Percentiles rank a stretch among this genome's conserved stretches.
Conservation (phyloP, 768 basidiomycete genomes). For the Coprinopsis sp. region DNA sequence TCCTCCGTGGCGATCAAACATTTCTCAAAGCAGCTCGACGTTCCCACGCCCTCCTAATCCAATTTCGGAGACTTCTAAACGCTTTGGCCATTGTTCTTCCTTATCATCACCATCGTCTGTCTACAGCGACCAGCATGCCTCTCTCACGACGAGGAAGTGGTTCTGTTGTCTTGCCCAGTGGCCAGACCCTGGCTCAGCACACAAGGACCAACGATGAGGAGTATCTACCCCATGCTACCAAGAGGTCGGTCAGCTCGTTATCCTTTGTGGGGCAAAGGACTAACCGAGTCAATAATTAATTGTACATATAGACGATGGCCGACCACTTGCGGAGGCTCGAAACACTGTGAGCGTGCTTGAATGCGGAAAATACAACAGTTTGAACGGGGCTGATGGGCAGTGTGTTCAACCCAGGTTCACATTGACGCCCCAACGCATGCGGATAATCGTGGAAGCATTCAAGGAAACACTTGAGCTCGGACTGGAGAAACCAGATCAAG, state of each 20-base stretch:
- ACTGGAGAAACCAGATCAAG: constrained; percentile 73
- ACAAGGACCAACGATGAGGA: constrained; percentile 86
- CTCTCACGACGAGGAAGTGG: constrained; percentile 76
- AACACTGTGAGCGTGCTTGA: constrained; percentile 59
- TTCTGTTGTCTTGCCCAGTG: constrained; percentile 64
- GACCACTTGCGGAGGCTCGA: constrained; percentile 92
- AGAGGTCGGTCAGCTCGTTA: constrained; percentile 53
- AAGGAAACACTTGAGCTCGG: constrained; percentile 88
- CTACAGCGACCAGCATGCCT: constrained; percentile 42
- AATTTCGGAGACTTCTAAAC: neutral
- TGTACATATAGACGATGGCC: constrained; percentile 70
- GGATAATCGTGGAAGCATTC: constrained; percentile 96
- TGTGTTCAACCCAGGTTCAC: constrained; percentile 55
- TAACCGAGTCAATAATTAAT: constrained; percentile 10
- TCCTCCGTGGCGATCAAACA: neutral
- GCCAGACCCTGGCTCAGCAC: constrained; percentile 80
- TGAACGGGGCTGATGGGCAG: constrained; percentile 7
- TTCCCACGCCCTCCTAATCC: constrained; percentile 20
- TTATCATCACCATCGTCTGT: constrained; percentile 16
- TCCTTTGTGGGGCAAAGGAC: neutral
- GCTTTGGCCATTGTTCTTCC: constrained; percentile 1
- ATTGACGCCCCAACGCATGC: constrained; percentile 85
- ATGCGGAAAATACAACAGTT: constrained; percentile 9
- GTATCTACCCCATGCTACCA: constrained; percentile 89
- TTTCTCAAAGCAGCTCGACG: no score